Conservation (phyloP, 306 rosid species). For the Arachis hypogaea region DNA sequence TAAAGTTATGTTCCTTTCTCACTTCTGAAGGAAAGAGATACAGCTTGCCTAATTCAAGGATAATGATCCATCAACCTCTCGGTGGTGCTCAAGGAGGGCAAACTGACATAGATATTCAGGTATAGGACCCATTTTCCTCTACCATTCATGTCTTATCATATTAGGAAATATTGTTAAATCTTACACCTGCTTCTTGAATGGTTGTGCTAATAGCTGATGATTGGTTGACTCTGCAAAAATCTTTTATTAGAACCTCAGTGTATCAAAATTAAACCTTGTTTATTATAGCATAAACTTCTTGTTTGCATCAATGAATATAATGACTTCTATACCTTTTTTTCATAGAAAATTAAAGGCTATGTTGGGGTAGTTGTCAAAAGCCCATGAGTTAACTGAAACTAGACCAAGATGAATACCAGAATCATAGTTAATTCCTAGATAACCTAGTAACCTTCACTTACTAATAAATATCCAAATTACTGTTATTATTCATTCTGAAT, state of each 20-base stretch:
- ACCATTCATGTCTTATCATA: background rate
- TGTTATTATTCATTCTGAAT: conserved; percentile 13
- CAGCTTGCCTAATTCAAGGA: conserved; percentile 96
- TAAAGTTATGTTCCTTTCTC: conserved; percentile 34
- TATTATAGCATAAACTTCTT: background rate
- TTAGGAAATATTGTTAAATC: no score
- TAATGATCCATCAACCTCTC: conserved; percentile 99
- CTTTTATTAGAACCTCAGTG: no score
- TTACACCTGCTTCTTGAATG: no score
- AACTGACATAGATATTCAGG: conserved; percentile 96
- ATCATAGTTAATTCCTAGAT: background rate
- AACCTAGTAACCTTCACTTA: conserved; percentile 20
- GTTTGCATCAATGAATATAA: background rate
- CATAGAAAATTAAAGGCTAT: conserved; percentile 4
- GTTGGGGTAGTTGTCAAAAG: background rate
- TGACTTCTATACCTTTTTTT: background rate
- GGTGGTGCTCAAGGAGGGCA: conserved; percentile 99
- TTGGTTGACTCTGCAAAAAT: no score
- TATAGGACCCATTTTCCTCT: conserved; percentile 30
- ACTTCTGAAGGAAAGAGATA: conserved; percentile 75
- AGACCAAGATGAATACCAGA: conserved; percentile 6
- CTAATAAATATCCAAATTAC: background rate
- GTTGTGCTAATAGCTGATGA: no score
- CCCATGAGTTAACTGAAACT: conserved; percentile 21
- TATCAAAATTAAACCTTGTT: no score